Evolutionary conservation across 768 basidiomycete genomes (phyloP).

Genomic region (Psilocybe cyanescens): DNA sequence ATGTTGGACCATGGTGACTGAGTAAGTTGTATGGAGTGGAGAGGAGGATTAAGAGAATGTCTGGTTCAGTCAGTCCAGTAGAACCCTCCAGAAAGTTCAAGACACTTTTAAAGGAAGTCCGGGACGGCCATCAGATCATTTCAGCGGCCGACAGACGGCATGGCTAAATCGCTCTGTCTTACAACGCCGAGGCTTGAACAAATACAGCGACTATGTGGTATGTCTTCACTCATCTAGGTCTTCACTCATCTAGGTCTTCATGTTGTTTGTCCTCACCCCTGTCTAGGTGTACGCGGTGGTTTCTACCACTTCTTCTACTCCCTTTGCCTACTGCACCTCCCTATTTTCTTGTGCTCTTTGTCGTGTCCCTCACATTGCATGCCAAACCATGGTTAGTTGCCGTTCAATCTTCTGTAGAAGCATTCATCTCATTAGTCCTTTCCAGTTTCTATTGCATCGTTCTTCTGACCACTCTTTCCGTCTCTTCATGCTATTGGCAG

Average conservation of each 20-base stretch:
- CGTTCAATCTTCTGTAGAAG: slow-evolving; percentile 1
- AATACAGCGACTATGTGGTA: slow-evolving; percentile 52
- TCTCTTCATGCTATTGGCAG: slow-evolving; percentile 91
- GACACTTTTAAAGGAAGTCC: slow-evolving; percentile 19
- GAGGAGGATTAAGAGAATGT: slow-evolving; percentile 24
- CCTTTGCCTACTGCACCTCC: slow-evolving; percentile 83
- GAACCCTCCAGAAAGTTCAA: slow-evolving; percentile 50
- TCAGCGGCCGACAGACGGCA: slow-evolving; percentile 11
- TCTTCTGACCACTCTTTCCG: slow-evolving; percentile 79
- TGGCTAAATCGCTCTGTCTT: neutral
- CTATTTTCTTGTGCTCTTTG: slow-evolving; percentile 76
- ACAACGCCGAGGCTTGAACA: too few species aligned
- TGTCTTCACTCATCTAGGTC: slow-evolving; percentile 24
- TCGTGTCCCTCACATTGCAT: slow-evolving; percentile 78
- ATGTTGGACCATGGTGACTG: slow-evolving; percentile 53
- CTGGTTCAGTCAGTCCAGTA: slow-evolving; percentile 22
- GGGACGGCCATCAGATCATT: slow-evolving; percentile 4
- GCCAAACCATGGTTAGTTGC: slow-evolving; percentile 79
- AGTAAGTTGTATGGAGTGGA: slow-evolving; percentile 15
- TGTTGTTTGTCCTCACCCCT: slow-evolving; percentile 3
- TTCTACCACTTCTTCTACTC: slow-evolving; percentile 73
- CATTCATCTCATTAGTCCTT: slow-evolving; percentile 3
- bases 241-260: neutral
- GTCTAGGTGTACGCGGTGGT: slow-evolving; percentile 85
- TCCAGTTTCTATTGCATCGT: slow-evolving; percentile 86